Evolutionary conservation across 129 eudicot genomes (phyloP).

Genomic region (Ambrosia trifida): DNA sequence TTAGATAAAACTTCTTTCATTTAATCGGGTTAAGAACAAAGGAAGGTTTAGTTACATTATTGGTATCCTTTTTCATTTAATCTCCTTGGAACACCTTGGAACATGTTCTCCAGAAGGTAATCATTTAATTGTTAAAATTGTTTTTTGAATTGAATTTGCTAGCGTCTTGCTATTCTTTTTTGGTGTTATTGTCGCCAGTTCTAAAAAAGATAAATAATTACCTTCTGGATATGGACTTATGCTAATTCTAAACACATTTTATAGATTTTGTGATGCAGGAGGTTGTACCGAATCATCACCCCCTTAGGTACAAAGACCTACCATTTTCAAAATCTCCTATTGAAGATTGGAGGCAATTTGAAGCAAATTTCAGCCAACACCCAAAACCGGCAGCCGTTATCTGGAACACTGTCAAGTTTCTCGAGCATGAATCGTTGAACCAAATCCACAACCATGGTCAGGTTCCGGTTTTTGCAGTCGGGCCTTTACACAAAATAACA

Average conservation of each 20-base stretch:
- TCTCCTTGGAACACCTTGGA: too few relatives aligned
- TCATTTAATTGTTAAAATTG: too few relatives aligned
- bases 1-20: too few relatives aligned
- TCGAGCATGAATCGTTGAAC: slow-evolving; percentile 38
- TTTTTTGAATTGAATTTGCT: too few relatives aligned
- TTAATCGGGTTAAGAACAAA: too few relatives aligned
- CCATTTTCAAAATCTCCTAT: slow-evolving; percentile 24
- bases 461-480: slow-evolving; percentile 46
- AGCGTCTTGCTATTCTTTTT: too few relatives aligned
- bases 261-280: slow-evolving; percentile 49
- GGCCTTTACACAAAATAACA: slow-evolving; percentile 54
- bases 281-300: slow-evolving; percentile 40
- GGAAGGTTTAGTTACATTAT: too few relatives aligned
- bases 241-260: slow-evolving; percentile 3
- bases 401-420: slow-evolving; percentile 49
- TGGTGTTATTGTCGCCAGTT: too few relatives aligned
- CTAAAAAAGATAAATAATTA: background rate
- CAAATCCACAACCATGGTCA: slow-evolving; percentile 31
- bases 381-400: slow-evolving; percentile 42
- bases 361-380: background rate
- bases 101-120: too few relatives aligned
- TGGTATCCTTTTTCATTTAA: too few relatives aligned
- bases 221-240: background rate
- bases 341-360: slow-evolving; percentile 20
- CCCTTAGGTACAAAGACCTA: slow-evolving; percentile 55